These are phyloP conservation scores for Pseudomicrostroma phylloplanum DNA, from an alignment of 1,284 basidiomycete genomes.

Conservation along the genomic window DNA sequence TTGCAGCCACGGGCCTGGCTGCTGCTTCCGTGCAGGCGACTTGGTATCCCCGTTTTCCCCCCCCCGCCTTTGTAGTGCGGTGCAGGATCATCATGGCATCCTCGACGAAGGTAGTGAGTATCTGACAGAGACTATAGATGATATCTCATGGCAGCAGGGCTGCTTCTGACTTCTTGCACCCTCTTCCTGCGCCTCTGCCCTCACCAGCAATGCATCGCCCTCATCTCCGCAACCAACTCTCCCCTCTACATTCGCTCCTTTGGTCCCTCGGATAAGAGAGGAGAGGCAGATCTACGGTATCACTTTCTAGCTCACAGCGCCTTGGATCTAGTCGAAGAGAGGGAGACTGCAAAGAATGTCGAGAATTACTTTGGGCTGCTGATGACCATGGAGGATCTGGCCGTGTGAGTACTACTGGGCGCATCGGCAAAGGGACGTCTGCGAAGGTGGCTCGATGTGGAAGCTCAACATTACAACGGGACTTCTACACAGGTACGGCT, in stretches of 20 bases:
- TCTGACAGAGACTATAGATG: too few species aligned
- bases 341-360: slow-evolving; percentile 25
- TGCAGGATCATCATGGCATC: too few species aligned
- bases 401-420: slow-evolving; percentile 26
- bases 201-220: slow-evolving; percentile 27
- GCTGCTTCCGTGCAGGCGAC: too few species aligned
- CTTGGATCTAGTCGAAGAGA: slow-evolving; percentile 50
- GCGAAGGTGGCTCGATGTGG: not conserved
- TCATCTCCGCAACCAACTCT: slow-evolving; percentile 26
- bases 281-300: slow-evolving; percentile 36
- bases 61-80: too few species aligned
- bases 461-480: not conserved
- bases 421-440: too few species aligned
- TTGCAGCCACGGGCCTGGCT: too few species aligned
- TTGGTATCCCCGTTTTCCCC: too few species aligned
- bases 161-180: too few species aligned
- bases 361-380: slow-evolving; percentile 51
- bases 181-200: slow-evolving; percentile 8
- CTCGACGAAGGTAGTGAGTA: too few species aligned
- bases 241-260: slow-evolving; percentile 32
- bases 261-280: slow-evolving; percentile 1
- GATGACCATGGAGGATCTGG: slow-evolving; percentile 51
- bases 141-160: too few species aligned
- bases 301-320: slow-evolving; percentile 49
- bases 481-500: slow-evolving; percentile 37